Evolutionary conservation across 2,329 filamentous ascomycete genomes (phyloP), one percentile per base, ranked within the genome.

Genomic region (Cladophialophora yegresii): DNA sequence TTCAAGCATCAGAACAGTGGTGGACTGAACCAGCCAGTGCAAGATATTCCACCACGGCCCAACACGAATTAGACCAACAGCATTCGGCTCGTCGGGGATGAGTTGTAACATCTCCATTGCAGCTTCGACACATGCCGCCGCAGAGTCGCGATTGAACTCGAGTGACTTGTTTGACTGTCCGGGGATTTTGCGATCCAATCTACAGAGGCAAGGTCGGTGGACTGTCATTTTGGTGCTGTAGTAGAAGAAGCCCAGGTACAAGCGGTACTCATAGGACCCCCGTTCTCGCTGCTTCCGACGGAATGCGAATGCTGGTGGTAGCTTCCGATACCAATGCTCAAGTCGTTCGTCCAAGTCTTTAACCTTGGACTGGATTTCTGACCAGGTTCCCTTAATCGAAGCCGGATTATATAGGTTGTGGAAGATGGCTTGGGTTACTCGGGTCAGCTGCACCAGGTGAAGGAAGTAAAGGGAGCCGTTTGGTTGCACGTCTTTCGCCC

Each of bases 1-100:
- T 68, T 81, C 79, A n/a, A 81, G 75, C 55, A 81, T 75, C 30
- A 81, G 72, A 20, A 81, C 75, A 2, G 77, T 79, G 2, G 74
- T 72, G 1, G 78, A 73, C 69, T 81, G 79, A 73, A 81, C 79
- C 20, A 81, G 71, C 57, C 77, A 78, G 63, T 81, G 79, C 45
- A 81, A 71, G 28, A 80, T 74, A 66, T 74, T 77, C 77, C 78
- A 81, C 79, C 79, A 81, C 16, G 78, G 77, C 9, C 75, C 74
- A 5, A 79, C 69, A 22, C 74, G 69, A 50, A 79, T 77, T 16
- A 81, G 72, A n/a, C 75, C 75, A 13, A 76, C 68, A 1, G 77
- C 73, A 57, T 79, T 75, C 0, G 78, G 77, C 40, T 75, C 71
- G 54, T 80, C 76, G 0, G 79, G 78, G n/a, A 81, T 74, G 28